These are phyloP conservation scores for Naganishia kalamii DNA, from an alignment of 768 basidiomycete species.

Conservation along the genomic window DNA sequence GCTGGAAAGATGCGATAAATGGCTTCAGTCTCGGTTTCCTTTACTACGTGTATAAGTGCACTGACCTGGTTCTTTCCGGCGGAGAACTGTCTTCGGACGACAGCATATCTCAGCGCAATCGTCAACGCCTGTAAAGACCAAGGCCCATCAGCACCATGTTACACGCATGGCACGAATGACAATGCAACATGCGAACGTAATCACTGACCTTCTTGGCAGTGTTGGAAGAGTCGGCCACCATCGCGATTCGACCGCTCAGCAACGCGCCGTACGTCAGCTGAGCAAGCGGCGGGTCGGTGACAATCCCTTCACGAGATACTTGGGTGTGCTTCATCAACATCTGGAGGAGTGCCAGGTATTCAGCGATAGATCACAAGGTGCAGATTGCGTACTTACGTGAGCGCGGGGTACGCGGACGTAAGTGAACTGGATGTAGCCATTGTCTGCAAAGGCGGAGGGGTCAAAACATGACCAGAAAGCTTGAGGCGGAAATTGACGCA, in stretches of 20 bases:
- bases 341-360: too few species aligned
- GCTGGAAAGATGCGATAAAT: slow-evolving; percentile 22
- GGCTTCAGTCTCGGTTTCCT: not conserved
- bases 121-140: slow-evolving; percentile 43
- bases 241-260: slow-evolving; percentile 47
- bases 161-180: not conserved
- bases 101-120: slow-evolving; percentile 50
- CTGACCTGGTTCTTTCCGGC: slow-evolving; percentile 45
- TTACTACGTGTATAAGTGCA: too few species aligned
- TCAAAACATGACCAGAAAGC: not conserved
- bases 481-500: not conserved
- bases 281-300: slow-evolving; percentile 49
- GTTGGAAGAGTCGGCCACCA: slow-evolving; percentile 48
- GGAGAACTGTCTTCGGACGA: slow-evolving; percentile 49
- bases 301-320: slow-evolving; percentile 47
- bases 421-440: slow-evolving; percentile 49
- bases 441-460: slow-evolving; percentile 27
- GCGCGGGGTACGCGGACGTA: slow-evolving; percentile 49
- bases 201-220: slow-evolving; percentile 48
- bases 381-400: slow-evolving; percentile 22
- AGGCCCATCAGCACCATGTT: not conserved
- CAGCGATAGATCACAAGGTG: too few species aligned
- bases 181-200: not conserved
- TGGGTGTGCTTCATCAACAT: slow-evolving; percentile 53
- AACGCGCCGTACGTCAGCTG: slow-evolving; percentile 51